Evolutionary conservation across 495 filamentous ascomycete genomes (phyloP), one percentile per base, ranked within the genome.

Genomic region (Daldinia decipiens): DNA sequence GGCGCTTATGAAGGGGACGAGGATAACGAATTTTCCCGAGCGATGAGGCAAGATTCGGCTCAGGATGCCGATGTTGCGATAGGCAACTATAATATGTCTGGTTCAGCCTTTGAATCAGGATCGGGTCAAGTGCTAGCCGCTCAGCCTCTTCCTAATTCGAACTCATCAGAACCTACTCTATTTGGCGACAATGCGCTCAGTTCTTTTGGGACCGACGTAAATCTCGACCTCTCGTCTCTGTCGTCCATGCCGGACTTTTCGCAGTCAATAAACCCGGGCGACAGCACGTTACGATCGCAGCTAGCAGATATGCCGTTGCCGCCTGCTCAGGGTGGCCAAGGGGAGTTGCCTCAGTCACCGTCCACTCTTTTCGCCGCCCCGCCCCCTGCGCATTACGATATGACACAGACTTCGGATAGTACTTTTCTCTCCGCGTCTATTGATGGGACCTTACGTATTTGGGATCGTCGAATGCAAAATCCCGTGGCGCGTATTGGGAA

Each of bases 341-440:
- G 51, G 13, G 38, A 32, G 0, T 66, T 74, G 12, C 66, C 76
- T 11, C 56, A 67, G 24, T 77, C 79, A 4, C 80, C 79, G 2
- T 68, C 77, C 8, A 59, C 79, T 5, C 59, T 76, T 47, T 77
- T 79, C 58, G 67, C 60, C 38, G 72, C 80, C 0, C 61, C 76
- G 11, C 60, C 75, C n/a, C 71, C 74, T 0, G 43, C 72, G 0
- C 78, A 77, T 52, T 62, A 77, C 53, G 79, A 85, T 68, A 75
- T 65, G 59, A 82, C 71, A 45, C 85, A 79, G 72, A 80, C 73
- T 52, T 88, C 82, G 0, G 87, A 93, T 52, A 89, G 86, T 29
- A 94, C 90, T 12, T 98, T 99, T 77, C 83, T 98, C 36, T 90
- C 92, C 53, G 91, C 95, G 17, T 91, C 91, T 1, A 92, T 96